A percentile compares a stretch with the other conserved stretches of the same genome.
These are phyloP conservation scores for Angomonas ambiguus DNA, from an alignment of 208 protist genomes.

Conservation along the genomic window DNA sequence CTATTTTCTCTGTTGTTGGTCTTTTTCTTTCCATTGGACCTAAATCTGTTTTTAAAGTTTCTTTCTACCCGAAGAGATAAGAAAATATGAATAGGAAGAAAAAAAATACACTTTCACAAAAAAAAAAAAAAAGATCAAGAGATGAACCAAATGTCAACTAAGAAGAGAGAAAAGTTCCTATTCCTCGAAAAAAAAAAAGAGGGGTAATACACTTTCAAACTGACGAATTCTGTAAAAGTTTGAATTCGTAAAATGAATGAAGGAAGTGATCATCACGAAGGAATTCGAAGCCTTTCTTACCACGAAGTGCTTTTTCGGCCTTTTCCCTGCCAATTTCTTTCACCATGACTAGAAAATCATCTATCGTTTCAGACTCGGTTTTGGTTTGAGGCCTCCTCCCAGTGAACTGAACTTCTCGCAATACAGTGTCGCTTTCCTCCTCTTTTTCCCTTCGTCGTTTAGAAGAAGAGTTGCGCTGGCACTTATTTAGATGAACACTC, in stretches of 20 bases:
- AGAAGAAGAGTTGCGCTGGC: constrained; percentile 34
- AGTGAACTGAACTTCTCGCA: constrained; percentile 31
- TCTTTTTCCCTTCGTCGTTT: constrained; percentile 22
- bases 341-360: constrained; percentile 61
- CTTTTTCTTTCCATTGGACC: constrained; percentile 3
- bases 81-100: constrained; percentile 3
- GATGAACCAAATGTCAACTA: too few relatives aligned
- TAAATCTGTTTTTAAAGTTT: neutral
- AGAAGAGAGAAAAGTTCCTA: too few relatives aligned
- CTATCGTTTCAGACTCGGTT: constrained; percentile 56
- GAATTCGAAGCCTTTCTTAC: constrained; percentile 79
- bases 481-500: constrained; percentile 37
- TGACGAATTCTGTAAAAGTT: constrained; percentile 15
- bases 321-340: constrained; percentile 52
- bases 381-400: constrained; percentile 33
- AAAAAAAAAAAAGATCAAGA: constrained; percentile 10
- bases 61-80: neutral
- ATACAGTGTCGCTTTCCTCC: constrained; percentile 17
- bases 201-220: constrained; percentile 4
- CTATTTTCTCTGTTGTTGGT: neutral
- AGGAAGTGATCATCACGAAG: constrained; percentile 57
- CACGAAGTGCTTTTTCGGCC: constrained; percentile 59
- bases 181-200: neutral
- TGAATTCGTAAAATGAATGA: constrained; percentile 69
- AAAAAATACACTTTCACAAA: constrained; percentile 5